Evolutionary conservation across 2,329 filamentous ascomycete species (phyloP).

Genomic region (Paecilomyces variotii): DNA sequence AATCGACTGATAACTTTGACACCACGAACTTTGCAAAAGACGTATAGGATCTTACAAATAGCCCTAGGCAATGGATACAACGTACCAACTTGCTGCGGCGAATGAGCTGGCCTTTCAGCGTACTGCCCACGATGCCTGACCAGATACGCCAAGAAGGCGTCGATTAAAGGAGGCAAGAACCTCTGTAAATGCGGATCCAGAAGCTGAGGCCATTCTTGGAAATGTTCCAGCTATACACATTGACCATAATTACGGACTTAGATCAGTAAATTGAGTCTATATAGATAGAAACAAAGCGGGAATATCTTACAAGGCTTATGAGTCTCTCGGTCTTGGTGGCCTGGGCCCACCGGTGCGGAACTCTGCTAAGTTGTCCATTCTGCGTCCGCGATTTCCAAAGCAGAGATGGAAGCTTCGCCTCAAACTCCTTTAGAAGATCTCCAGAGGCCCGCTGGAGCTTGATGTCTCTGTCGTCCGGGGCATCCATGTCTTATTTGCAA

Average conservation of each 20-base stretch:
- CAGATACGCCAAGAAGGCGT: conserved; percentile 65
- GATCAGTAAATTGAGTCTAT: conserved; percentile 7
- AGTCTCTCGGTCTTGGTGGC: conserved; percentile 30
- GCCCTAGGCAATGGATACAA: conserved; percentile 54
- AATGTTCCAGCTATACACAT: conserved; percentile 60
- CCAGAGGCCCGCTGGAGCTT: conserved; percentile 40
- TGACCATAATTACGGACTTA: neutral
- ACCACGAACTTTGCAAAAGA: conserved; percentile 87
- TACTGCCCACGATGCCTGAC: conserved; percentile 34
- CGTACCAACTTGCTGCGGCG: conserved; percentile 29
- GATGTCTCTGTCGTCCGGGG: conserved; percentile 35
- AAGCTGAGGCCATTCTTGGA: conserved; percentile 91
- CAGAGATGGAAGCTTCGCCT: conserved; percentile 33
- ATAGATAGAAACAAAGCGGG: conserved; percentile 2
- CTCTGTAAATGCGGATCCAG: conserved; percentile 74
- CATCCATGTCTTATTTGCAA: conserved; percentile 31
- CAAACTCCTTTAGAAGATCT: conserved; percentile 36
- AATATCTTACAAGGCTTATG: conserved; percentile 30
- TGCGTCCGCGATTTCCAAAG: conserved; percentile 29
- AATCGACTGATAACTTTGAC: conserved; percentile 89
- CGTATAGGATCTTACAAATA: conserved; percentile 73
- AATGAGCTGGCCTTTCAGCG: conserved; percentile 23
- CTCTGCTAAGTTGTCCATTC: conserved; percentile 14
- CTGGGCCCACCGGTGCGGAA: conserved; percentile 32
- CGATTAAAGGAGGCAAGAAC: conserved; percentile 66